Evolutionary conservation across 345 rosid species (phyloP), one percentile per base, ranked within the genome.

Genomic region (Arabis hirsuta): DNA sequence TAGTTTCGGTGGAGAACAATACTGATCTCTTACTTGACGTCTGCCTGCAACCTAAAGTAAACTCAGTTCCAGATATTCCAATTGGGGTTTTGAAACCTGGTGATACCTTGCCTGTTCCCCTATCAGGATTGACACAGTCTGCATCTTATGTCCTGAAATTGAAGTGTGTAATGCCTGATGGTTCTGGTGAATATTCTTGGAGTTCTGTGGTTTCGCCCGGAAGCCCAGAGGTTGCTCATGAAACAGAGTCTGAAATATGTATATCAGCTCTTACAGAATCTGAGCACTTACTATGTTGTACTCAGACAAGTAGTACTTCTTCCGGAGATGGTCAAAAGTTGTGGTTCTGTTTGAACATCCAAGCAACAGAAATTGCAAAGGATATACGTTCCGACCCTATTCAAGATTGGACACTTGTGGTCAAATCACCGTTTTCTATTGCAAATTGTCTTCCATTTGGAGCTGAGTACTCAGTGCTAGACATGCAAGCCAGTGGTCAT

Each of bases 331-430:
- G 76, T 46, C 83, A 77, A 44, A 80, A 73, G 55, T 65, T 86
- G 61, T 95, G 97, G 99, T 95, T 95, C 82, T 88, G 89, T 76
- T 79, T 88, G 66, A 88, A 80, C 80, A 81, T 82, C 73, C 90
- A 86, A 78, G 89, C 96, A 36, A 80, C 83, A 9, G 93, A 89
- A 80, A 83, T 95, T 77, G 91, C 96, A 57, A 91, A 87, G 78
- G 97, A 90, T 77, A 80, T 87, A 11, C 85, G 65, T 62, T 86
- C 83, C 2, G 82, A 91, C 77, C 90, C 96, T 36, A 91, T 91
- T 78, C 85, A 89, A 76, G 99, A 95, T 78, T 95, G 99, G 99
- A 82, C 65, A 74, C 81, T 95, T 76, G 88, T 84, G 71, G 75
- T 95, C 65, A 95, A 90, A 76, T 76, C 99, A 43, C 99, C 99